A percentile compares a stretch with the other conserved stretches of the same genome.
phyloP scores from a whole-genome alignment of 352 stramenopile species.

The Globisporangium perplexum region DNA sequence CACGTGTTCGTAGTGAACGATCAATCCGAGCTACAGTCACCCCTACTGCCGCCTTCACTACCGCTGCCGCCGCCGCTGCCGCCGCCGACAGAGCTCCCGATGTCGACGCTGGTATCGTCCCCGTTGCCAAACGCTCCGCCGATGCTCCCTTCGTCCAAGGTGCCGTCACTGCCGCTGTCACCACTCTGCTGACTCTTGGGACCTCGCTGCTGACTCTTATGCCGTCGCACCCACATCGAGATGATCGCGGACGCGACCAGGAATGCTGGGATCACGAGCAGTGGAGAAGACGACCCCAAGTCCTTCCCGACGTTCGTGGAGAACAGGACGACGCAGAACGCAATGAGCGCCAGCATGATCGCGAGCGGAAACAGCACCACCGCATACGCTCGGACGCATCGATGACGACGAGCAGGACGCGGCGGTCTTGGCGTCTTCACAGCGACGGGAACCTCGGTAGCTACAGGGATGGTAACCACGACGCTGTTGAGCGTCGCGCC shows the following conservation, averaged over 20 bases:
- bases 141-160: too few relatives aligned
- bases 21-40: not conserved
- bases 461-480: not conserved
- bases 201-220: not conserved
- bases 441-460: too few relatives aligned
- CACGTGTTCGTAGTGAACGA: not conserved
- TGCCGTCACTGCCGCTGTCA: not conserved
- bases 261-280: not conserved
- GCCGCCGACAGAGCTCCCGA: too few relatives aligned
- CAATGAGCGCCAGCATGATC: not conserved
- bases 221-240: not conserved
- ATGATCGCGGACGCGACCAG: not conserved
- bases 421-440: not conserved
- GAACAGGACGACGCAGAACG: not conserved
- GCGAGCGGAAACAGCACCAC: not conserved
- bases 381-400: not conserved
- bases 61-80: too few relatives aligned
- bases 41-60: not conserved
- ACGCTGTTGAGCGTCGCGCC: not conserved
- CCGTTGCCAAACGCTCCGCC: not conserved
- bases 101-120: too few relatives aligned
- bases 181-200: not conserved
- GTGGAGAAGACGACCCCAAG: not conserved
- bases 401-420: not conserved
- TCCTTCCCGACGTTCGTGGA: not conserved